A percentile compares a stretch with the other conserved stretches of the same genome.
Conservation (phyloP, 208 protist species). For the Leishmania martiniquensis region DNA sequence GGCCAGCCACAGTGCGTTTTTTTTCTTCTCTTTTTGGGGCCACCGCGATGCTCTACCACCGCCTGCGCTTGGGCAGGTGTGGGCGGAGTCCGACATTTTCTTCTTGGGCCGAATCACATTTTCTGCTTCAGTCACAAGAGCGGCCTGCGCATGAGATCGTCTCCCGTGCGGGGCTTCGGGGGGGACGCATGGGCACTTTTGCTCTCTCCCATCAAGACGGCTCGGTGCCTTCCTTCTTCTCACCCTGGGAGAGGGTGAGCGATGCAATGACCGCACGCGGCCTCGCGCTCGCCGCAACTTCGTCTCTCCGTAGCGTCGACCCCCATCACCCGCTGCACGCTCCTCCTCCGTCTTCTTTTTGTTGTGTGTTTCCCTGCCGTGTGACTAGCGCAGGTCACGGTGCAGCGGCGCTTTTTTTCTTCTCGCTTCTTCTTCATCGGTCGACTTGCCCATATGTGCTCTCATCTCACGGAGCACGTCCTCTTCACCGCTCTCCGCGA, state of each 20-base stretch:
- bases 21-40: no score
- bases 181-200: background rate
- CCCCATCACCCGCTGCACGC: background rate
- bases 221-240: background rate
- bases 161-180: no score
- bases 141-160: no score
- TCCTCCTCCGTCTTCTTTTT: background rate
- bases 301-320: background rate
- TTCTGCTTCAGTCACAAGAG: no score
- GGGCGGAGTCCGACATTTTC: background rate
- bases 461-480: constrained; percentile 27
- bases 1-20: background rate
- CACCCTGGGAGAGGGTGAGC: background rate
- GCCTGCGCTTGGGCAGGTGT: background rate
- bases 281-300: background rate
- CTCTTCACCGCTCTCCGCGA: constrained; percentile 43
- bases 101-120: background rate
- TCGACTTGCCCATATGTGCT: constrained; percentile 15
- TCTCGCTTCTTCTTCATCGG: background rate
- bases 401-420: background rate
- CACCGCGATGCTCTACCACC: background rate
- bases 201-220: background rate
- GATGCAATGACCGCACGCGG: background rate
- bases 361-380: background rate
- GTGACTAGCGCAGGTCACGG: background rate